A percentile compares a stretch with the other conserved stretches of the same genome.
Evolutionary conservation across 2,329 filamentous ascomycete species (phyloP).

Genomic region (Thermothelomyces thermophilus): DNA sequence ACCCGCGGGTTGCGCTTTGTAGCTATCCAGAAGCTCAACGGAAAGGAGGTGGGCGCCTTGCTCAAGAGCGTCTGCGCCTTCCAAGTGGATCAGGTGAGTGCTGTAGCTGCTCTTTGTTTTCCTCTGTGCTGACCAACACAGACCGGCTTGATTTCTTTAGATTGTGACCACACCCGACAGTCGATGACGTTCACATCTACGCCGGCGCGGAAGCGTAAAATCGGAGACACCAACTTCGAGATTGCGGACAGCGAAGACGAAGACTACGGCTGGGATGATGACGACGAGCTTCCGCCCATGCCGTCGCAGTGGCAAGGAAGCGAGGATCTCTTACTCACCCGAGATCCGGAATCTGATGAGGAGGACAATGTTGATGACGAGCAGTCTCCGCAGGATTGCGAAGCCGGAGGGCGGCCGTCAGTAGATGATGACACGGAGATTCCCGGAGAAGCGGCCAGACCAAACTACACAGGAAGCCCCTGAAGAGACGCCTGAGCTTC

Average conservation of each 20-base stretch:
- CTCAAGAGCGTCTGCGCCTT: slow-evolving; percentile 45
- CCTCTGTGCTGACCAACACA: slow-evolving; percentile 24
- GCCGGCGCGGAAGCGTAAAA: slow-evolving; percentile 55
- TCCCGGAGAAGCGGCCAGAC: neutral
- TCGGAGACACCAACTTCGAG: slow-evolving; percentile 53
- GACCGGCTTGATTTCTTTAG: slow-evolving; percentile 39
- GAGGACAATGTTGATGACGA: slow-evolving; percentile 28
- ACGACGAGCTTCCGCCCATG: slow-evolving; percentile 54
- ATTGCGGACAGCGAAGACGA: slow-evolving; percentile 59
- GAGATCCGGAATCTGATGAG: slow-evolving; percentile 28
- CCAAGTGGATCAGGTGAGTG: slow-evolving; percentile 40
- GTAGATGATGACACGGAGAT: slow-evolving; percentile 1
- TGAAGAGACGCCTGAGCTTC: neutral
- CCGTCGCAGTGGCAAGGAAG: slow-evolving; percentile 64
- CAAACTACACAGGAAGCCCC: neutral
- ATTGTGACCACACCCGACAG: slow-evolving; percentile 35
- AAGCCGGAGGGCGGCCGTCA: neutral
- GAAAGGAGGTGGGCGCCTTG: slow-evolving; percentile 37
- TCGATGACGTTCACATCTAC: slow-evolving; percentile 30
- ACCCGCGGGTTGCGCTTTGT: slow-evolving; percentile 50
- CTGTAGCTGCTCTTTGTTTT: neutral
- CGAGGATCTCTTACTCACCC: slow-evolving; percentile 53
- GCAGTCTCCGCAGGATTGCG: slow-evolving; percentile 29
- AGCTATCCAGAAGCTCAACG: slow-evolving; percentile 59
- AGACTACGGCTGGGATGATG: slow-evolving; percentile 67